These are phyloP conservation scores for Myriosclerotinia duriaeana DNA, from an alignment of 2,329 filamentous ascomycete species.

Conservation along the genomic window DNA sequence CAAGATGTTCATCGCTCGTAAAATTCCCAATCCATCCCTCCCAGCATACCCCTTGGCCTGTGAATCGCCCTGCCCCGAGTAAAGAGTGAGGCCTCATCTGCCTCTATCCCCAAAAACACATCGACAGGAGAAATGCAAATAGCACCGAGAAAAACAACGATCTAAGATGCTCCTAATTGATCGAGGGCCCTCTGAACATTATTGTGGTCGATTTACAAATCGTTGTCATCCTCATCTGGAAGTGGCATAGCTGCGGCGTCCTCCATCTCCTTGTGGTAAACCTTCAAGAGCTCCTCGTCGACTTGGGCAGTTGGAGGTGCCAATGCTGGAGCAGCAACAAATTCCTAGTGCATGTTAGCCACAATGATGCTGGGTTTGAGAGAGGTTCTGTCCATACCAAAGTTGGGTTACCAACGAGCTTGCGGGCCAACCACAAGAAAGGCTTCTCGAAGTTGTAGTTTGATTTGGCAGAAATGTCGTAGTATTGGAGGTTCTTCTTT, in stretches of 20 bases:
- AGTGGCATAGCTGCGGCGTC: constrained; percentile 79
- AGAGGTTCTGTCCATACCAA: constrained; percentile 58
- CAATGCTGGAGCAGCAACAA: constrained; percentile 91
- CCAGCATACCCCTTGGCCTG: constrained; percentile 33
- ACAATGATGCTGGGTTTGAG: constrained; percentile 26
- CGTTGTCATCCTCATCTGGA: constrained; percentile 88
- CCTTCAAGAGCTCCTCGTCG: constrained; percentile 74
- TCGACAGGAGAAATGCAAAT: constrained; percentile 38
- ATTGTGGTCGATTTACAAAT: constrained; percentile 42
- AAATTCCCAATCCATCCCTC: constrained; percentile 32
- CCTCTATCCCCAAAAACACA: constrained; percentile 38
- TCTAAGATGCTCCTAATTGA: constrained; percentile 41
- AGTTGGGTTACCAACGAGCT: constrained; percentile 90
- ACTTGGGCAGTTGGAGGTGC: constrained; percentile 90
- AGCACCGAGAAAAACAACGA: constrained; percentile 39
- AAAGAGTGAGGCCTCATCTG: constrained; percentile 34
- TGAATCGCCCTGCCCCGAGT: constrained; percentile 35
- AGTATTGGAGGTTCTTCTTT: constrained; percentile 99
- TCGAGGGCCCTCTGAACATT: constrained; percentile 26
- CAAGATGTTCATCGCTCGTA: constrained; percentile 37
- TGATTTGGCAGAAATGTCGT: constrained; percentile 99
- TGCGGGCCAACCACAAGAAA: constrained; percentile 98
- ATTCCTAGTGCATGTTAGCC: constrained; percentile 62
- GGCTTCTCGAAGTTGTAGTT: constrained; percentile 99
- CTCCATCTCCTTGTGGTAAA: constrained; percentile 88